A percentile compares a stretch with the other conserved stretches of the same genome.
These are phyloP conservation scores for Pseudogymnoascus pannorum DNA, from an alignment of 2,329 filamentous ascomycete species.

Conservation along the genomic window DNA sequence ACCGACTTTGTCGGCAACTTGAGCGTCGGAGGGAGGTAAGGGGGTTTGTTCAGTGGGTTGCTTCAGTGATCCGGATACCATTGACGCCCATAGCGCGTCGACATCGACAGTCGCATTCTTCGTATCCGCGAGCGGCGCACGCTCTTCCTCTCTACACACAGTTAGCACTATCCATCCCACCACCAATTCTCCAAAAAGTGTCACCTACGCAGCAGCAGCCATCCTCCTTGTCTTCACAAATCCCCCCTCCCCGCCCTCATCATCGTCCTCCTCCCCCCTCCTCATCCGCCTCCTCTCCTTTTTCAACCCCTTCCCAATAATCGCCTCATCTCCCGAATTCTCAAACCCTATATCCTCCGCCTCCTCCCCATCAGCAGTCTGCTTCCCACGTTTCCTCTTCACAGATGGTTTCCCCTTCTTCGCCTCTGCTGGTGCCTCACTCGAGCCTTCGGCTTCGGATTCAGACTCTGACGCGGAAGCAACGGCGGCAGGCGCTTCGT, in stretches of 20 bases:
- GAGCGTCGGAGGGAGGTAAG: slow-evolving; percentile 11
- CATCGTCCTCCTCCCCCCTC: slow-evolving; percentile 29
- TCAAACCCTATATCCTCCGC: slow-evolving; percentile 47
- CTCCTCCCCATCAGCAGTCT: slow-evolving; percentile 22
- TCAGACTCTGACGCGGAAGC: slow-evolving; percentile 41
- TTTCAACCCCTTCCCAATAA: slow-evolving; percentile 53
- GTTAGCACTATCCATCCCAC: slow-evolving; percentile 13
- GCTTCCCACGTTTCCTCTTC: slow-evolving; percentile 30
- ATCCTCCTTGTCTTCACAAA: slow-evolving; percentile 68
- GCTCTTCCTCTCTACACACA: slow-evolving; percentile 46
- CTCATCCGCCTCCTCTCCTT: slow-evolving; percentile 41
- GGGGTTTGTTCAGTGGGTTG: slow-evolving; percentile 2
- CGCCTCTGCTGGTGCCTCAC: slow-evolving; percentile 17
- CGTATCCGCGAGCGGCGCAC: slow-evolving; percentile 41
- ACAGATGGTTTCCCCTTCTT: slow-evolving; percentile 20
- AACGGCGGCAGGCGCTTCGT: slow-evolving; percentile 38
- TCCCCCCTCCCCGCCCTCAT: slow-evolving; percentile 56
- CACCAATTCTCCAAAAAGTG: background rate
- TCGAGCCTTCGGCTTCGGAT: slow-evolving; percentile 31
- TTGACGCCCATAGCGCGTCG: slow-evolving; percentile 61
- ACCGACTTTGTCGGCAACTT: slow-evolving; percentile 11
- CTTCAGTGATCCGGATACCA: slow-evolving; percentile 43
- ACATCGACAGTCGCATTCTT: slow-evolving; percentile 64
- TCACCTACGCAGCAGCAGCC: slow-evolving; percentile 54
- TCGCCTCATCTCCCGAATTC: slow-evolving; percentile 66